Evolutionary conservation across 331 rosid genomes (phyloP).

Genomic region (Acacia pycnantha): DNA sequence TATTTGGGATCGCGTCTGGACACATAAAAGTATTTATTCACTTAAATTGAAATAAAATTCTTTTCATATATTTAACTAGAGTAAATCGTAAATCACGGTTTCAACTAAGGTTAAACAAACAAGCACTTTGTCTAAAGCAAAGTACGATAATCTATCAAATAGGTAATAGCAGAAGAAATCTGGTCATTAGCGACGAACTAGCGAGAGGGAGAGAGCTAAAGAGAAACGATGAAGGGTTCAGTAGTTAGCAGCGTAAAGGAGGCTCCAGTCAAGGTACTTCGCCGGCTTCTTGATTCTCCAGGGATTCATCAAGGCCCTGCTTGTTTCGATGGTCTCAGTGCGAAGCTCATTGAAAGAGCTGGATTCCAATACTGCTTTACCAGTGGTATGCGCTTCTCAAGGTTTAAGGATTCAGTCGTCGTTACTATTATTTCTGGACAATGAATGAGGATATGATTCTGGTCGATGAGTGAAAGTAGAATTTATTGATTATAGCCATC

Average conservation of each 20-base stretch:
- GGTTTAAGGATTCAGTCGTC: not conserved
- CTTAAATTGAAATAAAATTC: no score
- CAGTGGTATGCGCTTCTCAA: slow-evolving; percentile 47
- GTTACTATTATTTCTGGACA: not conserved
- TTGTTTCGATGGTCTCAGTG: slow-evolving; percentile 85
- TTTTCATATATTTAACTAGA: no score
- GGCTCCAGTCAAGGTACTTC: slow-evolving; percentile 61
- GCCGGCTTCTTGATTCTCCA: slow-evolving; percentile 48
- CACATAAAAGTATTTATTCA: no score
- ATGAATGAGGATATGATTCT: not conserved
- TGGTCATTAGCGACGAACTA: not conserved
- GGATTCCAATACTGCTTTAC: slow-evolving; percentile 79
- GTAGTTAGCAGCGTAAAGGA: not conserved
- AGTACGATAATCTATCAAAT: no score
- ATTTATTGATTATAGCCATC: not conserved
- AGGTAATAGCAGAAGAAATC: no score
- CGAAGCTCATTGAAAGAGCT: slow-evolving; percentile 70
- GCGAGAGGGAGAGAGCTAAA: not conserved
- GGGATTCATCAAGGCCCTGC: slow-evolving; percentile 87
- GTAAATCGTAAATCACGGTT: no score
- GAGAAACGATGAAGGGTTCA: slow-evolving; percentile 4
- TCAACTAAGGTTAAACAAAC: no score
- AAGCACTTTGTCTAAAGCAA: no score
- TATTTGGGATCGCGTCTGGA: no score
- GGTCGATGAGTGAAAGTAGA: not conserved